Percentiles rank a stretch among this genome's conserved stretches.
phyloP scores from a whole-genome alignment of 2,329 filamentous ascomycete species.

The Alternaria arbusti region DNA sequence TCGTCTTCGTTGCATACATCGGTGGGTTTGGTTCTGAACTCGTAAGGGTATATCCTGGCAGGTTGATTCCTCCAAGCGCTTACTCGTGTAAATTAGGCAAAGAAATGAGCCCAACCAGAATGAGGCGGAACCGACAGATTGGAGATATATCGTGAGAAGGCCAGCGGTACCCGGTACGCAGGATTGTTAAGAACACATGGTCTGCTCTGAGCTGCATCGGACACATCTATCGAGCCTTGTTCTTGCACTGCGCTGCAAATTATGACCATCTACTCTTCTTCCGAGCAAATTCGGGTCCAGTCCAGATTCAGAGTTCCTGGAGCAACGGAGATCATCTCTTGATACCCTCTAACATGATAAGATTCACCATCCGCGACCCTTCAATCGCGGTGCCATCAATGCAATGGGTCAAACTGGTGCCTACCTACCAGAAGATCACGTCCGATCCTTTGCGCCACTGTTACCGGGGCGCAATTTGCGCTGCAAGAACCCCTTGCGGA shows the following conservation, averaged over 20 bases:
- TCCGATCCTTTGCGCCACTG: neutral
- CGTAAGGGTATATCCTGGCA: slow-evolving; percentile 4
- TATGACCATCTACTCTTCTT: neutral
- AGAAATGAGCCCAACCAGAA: slow-evolving; percentile 8
- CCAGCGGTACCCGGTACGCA: slow-evolving; percentile 1
- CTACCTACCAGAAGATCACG: neutral
- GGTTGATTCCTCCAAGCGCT: neutral
- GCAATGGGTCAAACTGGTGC: slow-evolving; percentile 2
- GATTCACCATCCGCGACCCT: slow-evolving; percentile 4
- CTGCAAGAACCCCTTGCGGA: neutral
- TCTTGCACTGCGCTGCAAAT: neutral
- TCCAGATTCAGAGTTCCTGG: neutral
- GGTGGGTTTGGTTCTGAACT: neutral
- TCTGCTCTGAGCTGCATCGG: slow-evolving; percentile 8
- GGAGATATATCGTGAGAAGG: neutral
- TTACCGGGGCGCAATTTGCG: neutral
- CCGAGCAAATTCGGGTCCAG: neutral
- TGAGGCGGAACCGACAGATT: slow-evolving; percentile 12
- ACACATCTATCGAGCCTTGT: neutral
- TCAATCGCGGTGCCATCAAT: neutral
- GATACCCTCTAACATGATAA: slow-evolving; percentile 4
- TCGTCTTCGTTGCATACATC: neutral
- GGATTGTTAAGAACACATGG: slow-evolving; percentile 9
- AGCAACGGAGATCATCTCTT: slow-evolving; percentile 9
- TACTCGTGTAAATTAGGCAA: slow-evolving; percentile 17